These are phyloP conservation scores for Cardamine occulta DNA, from an alignment of 345 rosid genomes.

Conservation along the genomic window DNA sequence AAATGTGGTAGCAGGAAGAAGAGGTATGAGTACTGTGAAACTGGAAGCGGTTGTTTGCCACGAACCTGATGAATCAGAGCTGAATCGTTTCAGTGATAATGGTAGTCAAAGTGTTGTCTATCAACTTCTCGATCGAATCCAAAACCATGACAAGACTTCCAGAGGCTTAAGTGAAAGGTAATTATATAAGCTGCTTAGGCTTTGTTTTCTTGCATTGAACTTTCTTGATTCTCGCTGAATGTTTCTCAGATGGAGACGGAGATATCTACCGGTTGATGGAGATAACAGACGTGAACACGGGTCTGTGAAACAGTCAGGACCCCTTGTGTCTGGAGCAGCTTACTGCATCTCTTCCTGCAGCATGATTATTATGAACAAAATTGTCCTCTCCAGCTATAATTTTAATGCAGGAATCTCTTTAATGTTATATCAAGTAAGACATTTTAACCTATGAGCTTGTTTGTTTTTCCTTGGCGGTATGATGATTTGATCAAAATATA, in stretches of 20 bases:
- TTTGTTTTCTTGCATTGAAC: not conserved
- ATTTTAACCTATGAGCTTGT: not conserved
- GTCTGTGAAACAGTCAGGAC: constrained; percentile 58
- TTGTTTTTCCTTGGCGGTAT: not conserved
- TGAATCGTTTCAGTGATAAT: constrained; percentile 40
- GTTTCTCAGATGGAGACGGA: constrained; percentile 62
- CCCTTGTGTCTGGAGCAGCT: constrained; percentile 83
- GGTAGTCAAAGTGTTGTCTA: constrained; percentile 42
- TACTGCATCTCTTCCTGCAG: constrained; percentile 92
- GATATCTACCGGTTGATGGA: constrained; percentile 39
- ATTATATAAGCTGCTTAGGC: not conserved
- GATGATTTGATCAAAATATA: not conserved
- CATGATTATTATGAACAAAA: constrained; percentile 86
- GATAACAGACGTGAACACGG: constrained; percentile 56
- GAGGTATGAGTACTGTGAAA: constrained; percentile 55
- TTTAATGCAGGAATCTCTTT: constrained; percentile 81
- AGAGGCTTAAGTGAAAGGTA: constrained; percentile 68
- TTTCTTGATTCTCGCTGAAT: constrained; percentile 37
- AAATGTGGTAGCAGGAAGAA: constrained; percentile 40
- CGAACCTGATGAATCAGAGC: constrained; percentile 47
- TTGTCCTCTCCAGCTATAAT: constrained; percentile 74
- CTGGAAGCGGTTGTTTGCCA: constrained; percentile 49
- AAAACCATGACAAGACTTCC: constrained; percentile 49
- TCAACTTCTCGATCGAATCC: constrained; percentile 47
- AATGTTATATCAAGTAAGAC: constrained; percentile 88